These are phyloP conservation scores for Petunia axillaris DNA, from an alignment of 257 asterid genomes.

Conservation along the genomic window DNA sequence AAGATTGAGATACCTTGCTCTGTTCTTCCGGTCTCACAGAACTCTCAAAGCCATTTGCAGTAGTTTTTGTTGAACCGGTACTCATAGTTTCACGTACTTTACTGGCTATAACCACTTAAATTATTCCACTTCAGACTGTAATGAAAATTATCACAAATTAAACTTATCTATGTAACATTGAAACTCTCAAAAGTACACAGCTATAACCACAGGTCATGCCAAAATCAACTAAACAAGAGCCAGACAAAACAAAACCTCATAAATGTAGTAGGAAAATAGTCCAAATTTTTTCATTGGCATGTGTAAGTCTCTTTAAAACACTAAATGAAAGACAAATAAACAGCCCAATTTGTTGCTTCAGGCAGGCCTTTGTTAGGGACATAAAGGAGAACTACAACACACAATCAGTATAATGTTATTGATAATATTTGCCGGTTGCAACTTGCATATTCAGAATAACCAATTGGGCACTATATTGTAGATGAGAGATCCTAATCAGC, in stretches of 20 bases:
- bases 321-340: background rate
- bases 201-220: background rate
- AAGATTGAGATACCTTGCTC: constrained; percentile 53
- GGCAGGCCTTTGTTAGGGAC: constrained; percentile 6
- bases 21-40: constrained; percentile 52
- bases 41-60: constrained; percentile 48
- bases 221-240: background rate
- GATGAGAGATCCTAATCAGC: background rate
- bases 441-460: constrained; percentile 3
- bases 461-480: background rate
- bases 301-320: background rate
- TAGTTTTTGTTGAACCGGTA: constrained; percentile 35
- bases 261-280: constrained; percentile 14
- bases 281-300: background rate
- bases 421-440: background rate
- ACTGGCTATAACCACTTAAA: constrained; percentile 22
- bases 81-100: constrained; percentile 46
- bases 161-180: background rate
- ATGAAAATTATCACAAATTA: constrained; percentile 14
- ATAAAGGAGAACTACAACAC: background rate
- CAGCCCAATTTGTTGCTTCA: background rate
- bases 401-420: background rate
- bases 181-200: background rate
- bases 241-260: background rate
- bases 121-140: background rate